A percentile compares a stretch with the other conserved stretches of the same genome.
Evolutionary conservation across 1,139 yeast species (phyloP).

Genomic region (Citeromyces siamensis): DNA sequence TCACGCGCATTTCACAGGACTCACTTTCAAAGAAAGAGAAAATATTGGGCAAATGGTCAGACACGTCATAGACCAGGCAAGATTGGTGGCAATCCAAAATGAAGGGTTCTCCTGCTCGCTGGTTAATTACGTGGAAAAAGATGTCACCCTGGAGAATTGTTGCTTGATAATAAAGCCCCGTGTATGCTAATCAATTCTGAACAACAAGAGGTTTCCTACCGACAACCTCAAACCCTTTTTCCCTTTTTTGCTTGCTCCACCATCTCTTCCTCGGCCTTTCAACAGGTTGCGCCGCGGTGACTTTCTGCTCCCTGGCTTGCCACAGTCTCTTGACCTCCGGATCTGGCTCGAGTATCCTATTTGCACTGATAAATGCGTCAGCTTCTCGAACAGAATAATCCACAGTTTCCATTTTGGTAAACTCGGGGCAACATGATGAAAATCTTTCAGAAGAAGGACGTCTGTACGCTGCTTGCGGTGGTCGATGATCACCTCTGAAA

Average conservation of each 20-base stretch:
- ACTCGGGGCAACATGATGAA: no score
- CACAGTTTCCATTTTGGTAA: constrained; percentile 4
- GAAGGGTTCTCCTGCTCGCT: constrained; percentile 30
- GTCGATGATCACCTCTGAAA: constrained; percentile 6
- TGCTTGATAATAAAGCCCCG: constrained; percentile 29
- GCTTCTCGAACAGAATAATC: constrained; percentile 39
- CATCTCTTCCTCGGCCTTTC: constrained; percentile 2
- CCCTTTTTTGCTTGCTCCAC: constrained; percentile 4
- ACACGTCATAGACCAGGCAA: constrained; percentile 52
- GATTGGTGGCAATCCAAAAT: constrained; percentile 33
- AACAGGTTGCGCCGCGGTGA: constrained; percentile 1
- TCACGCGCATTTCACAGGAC: constrained; percentile 28
- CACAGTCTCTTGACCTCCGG: constrained; percentile 38
- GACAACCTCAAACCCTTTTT: constrained; percentile 26
- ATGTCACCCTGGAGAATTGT: constrained; percentile 60
- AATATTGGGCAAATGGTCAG: constrained; percentile 55
- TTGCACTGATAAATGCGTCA: constrained; percentile 27
- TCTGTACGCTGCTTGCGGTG: neutral
- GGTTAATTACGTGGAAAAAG: constrained; percentile 44
- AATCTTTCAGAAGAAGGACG: neutral
- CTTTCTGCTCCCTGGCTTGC: constrained; percentile 26
- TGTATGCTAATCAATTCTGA: constrained; percentile 12
- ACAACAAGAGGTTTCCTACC: constrained; percentile 30
- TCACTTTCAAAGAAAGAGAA: constrained; percentile 35
- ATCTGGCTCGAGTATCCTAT: constrained; percentile 27